These are phyloP conservation scores for Penicillium sclerotigenum DNA, from an alignment of 2,329 filamentous ascomycete species.

Conservation along the genomic window DNA sequence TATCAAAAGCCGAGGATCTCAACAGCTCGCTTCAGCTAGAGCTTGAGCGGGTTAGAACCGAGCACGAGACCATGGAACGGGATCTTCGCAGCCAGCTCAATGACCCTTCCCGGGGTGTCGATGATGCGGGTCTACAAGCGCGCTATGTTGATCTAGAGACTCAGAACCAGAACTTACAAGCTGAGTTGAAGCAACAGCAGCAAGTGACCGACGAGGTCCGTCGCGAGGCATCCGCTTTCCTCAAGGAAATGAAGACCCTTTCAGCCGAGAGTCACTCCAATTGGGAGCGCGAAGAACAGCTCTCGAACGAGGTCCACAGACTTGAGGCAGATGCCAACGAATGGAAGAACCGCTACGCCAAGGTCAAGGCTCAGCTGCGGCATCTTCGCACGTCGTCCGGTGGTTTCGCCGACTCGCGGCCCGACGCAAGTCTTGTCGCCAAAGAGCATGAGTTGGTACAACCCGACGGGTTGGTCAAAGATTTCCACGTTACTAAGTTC, in stretches of 20 bases:
- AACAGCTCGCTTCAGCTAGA: conserved; percentile 78
- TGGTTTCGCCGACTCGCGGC: conserved; percentile 56
- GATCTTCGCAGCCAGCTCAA: conserved; percentile 64
- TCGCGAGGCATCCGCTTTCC: conserved; percentile 74
- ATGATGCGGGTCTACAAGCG: conserved; percentile 57
- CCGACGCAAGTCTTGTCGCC: conserved; percentile 50
- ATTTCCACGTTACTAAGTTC: conserved; percentile 91
- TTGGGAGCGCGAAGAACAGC: conserved; percentile 75
- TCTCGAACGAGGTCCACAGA: conserved; percentile 69
- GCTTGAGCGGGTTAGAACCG: conserved; percentile 67
- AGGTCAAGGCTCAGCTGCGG: conserved; percentile 80
- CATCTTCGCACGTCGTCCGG: conserved; percentile 76
- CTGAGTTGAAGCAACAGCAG: conserved; percentile 68
- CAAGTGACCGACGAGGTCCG: conserved; percentile 83
- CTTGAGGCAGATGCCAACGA: conserved; percentile 81
- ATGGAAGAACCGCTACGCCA: conserved; percentile 88
- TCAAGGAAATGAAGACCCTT: conserved; percentile 84
- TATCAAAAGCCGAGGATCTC: conserved; percentile 70
- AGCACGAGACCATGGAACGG: conserved; percentile 63
- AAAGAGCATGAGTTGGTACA: conserved; percentile 70
- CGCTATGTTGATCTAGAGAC: conserved; percentile 57
- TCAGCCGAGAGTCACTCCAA: conserved; percentile 75
- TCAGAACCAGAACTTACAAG: conserved; percentile 65
- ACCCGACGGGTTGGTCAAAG: conserved; percentile 75
- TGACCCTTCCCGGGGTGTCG: conserved; percentile 27